Evolutionary conservation across 768 basidiomycete genomes (phyloP), one percentile per base, ranked within the genome.

Genomic region (Auricularia heimuer): DNA sequence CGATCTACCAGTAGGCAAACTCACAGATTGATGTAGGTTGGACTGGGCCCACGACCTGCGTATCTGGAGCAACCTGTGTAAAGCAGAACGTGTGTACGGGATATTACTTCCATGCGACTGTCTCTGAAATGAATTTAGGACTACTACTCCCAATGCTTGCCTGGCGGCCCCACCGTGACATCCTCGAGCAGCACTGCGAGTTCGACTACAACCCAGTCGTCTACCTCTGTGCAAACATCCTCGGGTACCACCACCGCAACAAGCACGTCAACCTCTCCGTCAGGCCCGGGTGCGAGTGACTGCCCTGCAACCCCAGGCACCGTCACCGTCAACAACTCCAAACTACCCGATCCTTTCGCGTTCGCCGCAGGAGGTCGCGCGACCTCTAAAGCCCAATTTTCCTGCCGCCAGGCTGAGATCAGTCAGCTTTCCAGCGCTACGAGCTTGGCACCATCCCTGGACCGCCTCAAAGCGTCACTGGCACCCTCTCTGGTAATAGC

Each of bases 331-430:
- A 76, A 75, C 66, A 79, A 80, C 68, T 64, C 77, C 62, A 77
- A 76, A 63, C 77, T 85, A 16, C 82, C 81, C 8, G 78, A 85
- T 69, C 84, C 84, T 1, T 86, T 86, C 78, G 75, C 75, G 2
- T 83, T 83, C 72, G 69, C 14, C 18, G 34, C 56, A 4, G 56
- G 56, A 4, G 34, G 34, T 18, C 56, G 56, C 56, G 56, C 56
- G 8, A 24, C 56, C 7, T n/a, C 56, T 2, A 60, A 60, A 29
- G 56, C 29, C 7, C 79, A 84, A 65, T 86, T 81, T 78, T 74
- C 73, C 4, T 86, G 84, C 70, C 79, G 83, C 33, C 77, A 78
- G 21, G 73, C 75, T 6, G 81, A 85, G 71, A 79, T 84, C 68
- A 72, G 69, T 62, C 72, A 80, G 35, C 75, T 85, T 72, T 86